Base-by-base conservation (phyloP, 2,329 filamentous ascomycete genomes). In the Alternaria solani region DNA sequence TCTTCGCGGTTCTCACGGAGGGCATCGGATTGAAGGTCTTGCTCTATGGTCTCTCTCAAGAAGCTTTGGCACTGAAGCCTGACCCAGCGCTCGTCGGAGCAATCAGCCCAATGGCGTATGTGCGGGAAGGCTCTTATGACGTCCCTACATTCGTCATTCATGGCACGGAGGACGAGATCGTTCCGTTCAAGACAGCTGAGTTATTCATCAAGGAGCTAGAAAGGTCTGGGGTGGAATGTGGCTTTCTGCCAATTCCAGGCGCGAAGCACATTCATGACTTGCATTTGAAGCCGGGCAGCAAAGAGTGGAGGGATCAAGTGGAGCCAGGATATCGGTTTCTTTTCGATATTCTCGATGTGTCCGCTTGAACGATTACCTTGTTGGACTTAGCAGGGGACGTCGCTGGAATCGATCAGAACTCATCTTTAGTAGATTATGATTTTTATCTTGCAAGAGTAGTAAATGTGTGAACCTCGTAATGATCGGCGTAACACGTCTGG, bases 241-340 rank as follows among this genome's bases (percentile, higher is more conserved):
- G 54, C 18, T 49, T 56, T 20, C 46, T 56, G 7, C 28, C 46
- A 7, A 25, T 56, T 32, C 20, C 54, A 26, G 44, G 54, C 5
- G 44, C 43, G 20, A 56, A 51, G n/a, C 54, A 56, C 8, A 56
- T 56, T 9, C 54, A 56, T 36, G 54, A 56, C 42, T 34, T 56
- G 32, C 36, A 56, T 42, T 11, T 56, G 44, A 49, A 43, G 38
- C 44, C 44, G 14, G 54, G 46, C 4, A 56, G 54, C 20, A 51
- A 49, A 20, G 54, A 49, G 36, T 56, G 54, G 54, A 42, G 23
- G 8, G 38, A 49, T 25, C 54, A 56, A 32, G 54, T 56, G 16
- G 54, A 56, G 20, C 54, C 54, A 4, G 54, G 54, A 14, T 56
- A 56, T 16, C 36, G 20, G 5, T 56, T 56, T 32, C 44, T 56